Evolutionary conservation across 371 early-diverging fungal species (phyloP), one percentile per base, ranked within the genome.

Genomic region (Lichtheimia ornata): DNA sequence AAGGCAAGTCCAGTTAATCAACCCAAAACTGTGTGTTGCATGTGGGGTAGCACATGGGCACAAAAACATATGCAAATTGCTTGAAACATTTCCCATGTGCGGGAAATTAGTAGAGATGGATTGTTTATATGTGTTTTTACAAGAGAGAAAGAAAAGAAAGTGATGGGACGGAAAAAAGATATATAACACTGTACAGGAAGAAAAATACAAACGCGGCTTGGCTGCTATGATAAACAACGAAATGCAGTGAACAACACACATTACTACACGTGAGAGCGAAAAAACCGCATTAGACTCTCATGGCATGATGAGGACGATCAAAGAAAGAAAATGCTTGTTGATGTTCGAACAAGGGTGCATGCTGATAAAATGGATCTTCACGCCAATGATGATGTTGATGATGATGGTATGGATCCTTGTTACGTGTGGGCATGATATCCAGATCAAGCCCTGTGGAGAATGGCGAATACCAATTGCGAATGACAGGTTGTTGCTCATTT

Each of bases 381-480:
- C 51, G 50, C 27, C 43, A 53, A 20, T 43, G 27, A 3, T 49
- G 61, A 1, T 22, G 28, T 15, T 45, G 45, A 4, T 50, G 55
- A 15, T 55, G 40, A 24, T 53, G 42, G 28, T 43, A 43, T 12
- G 40, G 17, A 28, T 50, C n/a, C 40, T 61, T 40, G 40, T 24
- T 61, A 14, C 62, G 45, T 18, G 44, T 25, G 45, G 57, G 57
- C 63, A 63, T 28, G 25, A 65, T 60, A 27, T 65, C 61, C 49
- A 65, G 59, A 24, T 65, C 66, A 4, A 65, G 53, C 14, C 66
- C 66, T 3, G 66, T 65, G 0, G 66, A 65, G 50, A 65, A 65
- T 11, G 66, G 66, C 18, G 66, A 65, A 44, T 65, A 65, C 66
- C 66, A 65, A 45, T 53, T 65, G 42, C 54, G 61, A 4, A 35